Conservation (phyloP, 1,284 basidiomycete species). For the Ceratobasidium sp. region DNA sequence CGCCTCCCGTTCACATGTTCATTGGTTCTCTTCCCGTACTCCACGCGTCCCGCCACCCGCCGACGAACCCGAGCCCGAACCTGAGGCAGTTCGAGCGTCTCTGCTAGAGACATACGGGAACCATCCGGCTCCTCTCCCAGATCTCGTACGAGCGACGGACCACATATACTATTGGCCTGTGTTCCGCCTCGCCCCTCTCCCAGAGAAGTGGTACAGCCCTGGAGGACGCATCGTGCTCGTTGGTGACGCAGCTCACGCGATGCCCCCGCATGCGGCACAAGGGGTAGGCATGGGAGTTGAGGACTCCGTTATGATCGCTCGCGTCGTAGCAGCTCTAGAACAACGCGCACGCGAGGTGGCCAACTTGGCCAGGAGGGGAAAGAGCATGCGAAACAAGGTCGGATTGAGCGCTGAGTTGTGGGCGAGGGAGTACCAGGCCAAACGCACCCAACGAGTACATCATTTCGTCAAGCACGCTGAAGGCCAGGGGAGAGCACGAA, state of each 20-base stretch:
- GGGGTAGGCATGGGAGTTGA: conserved; percentile 44
- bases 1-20: conserved; percentile 33
- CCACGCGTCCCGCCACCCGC: conserved; percentile 28
- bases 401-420: conserved; percentile 35
- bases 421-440: conserved; percentile 44
- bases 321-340: conserved; percentile 34
- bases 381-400: conserved; percentile 43
- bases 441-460: conserved; percentile 29
- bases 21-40: conserved; percentile 44
- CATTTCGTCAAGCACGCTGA: conserved; percentile 43
- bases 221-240: conserved; percentile 41
- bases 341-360: conserved; percentile 41
- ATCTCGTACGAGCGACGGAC: conserved; percentile 41
- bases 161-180: conserved; percentile 47
- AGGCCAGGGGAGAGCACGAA: conserved; percentile 40
- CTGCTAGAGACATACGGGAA: conserved; percentile 41
- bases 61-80: conserved; percentile 37
- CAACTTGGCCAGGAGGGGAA: conserved; percentile 36
- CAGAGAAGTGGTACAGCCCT: conserved; percentile 39
- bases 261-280: conserved; percentile 44
- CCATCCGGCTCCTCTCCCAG: conserved; percentile 37
- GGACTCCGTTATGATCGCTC: conserved; percentile 38
- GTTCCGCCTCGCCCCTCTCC: conserved; percentile 37
- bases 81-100: conserved; percentile 26
- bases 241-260: conserved; percentile 44